Conservation (phyloP, 2,329 filamentous ascomycete species). For the Rhynchosporium agropyri region DNA sequence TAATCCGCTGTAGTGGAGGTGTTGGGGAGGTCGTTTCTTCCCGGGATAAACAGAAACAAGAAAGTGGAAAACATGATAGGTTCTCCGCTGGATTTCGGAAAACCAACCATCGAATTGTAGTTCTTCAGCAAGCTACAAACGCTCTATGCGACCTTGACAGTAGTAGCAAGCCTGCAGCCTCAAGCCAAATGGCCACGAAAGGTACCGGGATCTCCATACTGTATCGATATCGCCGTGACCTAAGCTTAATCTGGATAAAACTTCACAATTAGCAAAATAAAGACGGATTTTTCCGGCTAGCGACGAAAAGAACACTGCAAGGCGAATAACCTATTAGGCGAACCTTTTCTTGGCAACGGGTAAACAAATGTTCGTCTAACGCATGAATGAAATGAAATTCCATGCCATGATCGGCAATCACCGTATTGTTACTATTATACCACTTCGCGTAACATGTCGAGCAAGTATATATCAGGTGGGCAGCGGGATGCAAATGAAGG, state of each 20-base stretch:
- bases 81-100: neutral
- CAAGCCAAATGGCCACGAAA: slow-evolving; percentile 1
- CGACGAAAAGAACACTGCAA: neutral
- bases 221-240: neutral
- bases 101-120: too few relatives aligned
- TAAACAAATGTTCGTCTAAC: neutral
- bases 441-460: neutral
- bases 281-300: neutral
- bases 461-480: neutral
- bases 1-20: too few relatives aligned
- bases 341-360: neutral
- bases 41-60: neutral
- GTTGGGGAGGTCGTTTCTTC: too few relatives aligned
- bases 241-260: slow-evolving; percentile 19
- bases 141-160: too few relatives aligned
- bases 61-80: neutral
- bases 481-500: neutral
- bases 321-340: slow-evolving; percentile 1
- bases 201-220: slow-evolving; percentile 13
- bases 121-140: neutral
- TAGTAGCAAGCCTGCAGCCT: neutral
- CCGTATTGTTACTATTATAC: neutral
- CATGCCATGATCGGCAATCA: neutral
- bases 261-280: neutral
- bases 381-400: neutral